phyloP scores from a whole-genome alignment of 164 flowering plant species.

The Sedum album region DNA sequence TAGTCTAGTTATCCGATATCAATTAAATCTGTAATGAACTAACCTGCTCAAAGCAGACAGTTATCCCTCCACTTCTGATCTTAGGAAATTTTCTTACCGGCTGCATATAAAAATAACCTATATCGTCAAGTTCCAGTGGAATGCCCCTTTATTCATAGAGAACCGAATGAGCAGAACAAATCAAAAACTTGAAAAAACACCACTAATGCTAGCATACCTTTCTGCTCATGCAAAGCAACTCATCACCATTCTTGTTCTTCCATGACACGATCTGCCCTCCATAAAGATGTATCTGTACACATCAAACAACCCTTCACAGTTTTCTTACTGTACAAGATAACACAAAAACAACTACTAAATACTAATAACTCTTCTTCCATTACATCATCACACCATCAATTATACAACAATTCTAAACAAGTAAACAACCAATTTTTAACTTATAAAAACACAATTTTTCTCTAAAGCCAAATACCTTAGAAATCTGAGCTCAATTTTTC shows the following conservation, averaged over 20 bases:
- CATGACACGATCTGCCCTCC: slow-evolving; percentile 88
- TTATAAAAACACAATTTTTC: background rate
- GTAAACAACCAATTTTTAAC: too few relatives aligned
- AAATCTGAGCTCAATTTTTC: background rate
- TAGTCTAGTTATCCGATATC: background rate
- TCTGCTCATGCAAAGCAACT: slow-evolving; percentile 65
- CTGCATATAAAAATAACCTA: background rate
- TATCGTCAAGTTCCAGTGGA: too few relatives aligned
- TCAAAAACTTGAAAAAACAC: too few relatives aligned
- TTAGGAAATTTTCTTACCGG: background rate
- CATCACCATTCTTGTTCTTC: slow-evolving; percentile 72
- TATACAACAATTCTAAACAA: too few relatives aligned
- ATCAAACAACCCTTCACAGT: background rate
- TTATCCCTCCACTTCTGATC: background rate
- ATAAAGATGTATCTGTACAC: slow-evolving; percentile 47
- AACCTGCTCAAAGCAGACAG: slow-evolving; percentile 4
- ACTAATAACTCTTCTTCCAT: background rate
- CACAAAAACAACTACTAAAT: background rate
- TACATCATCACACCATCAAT: background rate
- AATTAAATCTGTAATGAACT: background rate
- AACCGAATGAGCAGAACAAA: background rate
- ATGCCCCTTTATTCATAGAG: background rate
- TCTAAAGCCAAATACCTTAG: background rate
- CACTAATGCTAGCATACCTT: slow-evolving; percentile 40
- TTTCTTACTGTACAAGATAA: background rate